phyloP scores from a whole-genome alignment of 345 rosid species.

The Erucastrum elatum region DNA sequence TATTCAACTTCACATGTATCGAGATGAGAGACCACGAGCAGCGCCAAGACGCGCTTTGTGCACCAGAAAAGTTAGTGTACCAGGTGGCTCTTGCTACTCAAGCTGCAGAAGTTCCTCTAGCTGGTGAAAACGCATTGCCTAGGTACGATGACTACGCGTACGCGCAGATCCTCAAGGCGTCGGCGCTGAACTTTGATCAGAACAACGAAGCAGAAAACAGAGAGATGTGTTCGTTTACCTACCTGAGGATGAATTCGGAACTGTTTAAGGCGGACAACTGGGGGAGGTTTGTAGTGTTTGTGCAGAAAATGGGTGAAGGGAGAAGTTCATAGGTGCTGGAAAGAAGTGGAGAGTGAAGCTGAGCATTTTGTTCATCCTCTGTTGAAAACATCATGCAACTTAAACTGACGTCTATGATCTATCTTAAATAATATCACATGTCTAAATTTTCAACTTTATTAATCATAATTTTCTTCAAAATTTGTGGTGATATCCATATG shows the following conservation, averaged over 20 bases:
- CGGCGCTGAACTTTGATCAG: constrained; percentile 55
- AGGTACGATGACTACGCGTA: constrained; percentile 73
- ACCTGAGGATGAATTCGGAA: constrained; percentile 86
- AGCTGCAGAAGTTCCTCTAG: constrained; percentile 70
- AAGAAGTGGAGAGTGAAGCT: constrained; percentile 92
- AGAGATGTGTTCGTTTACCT: constrained; percentile 97
- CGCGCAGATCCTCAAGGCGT: constrained; percentile 70
- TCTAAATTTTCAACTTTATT: too few relatives aligned
- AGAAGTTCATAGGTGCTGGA: constrained; percentile 59
- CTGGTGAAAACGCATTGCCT: constrained; percentile 93
- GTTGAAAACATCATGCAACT: too few relatives aligned
- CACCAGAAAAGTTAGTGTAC: constrained; percentile 91
- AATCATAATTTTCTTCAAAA: too few relatives aligned
- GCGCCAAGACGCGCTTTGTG: constrained; percentile 88
- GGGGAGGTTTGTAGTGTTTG: constrained; percentile 83
- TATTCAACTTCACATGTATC: constrained; percentile 94
- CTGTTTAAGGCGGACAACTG: constrained; percentile 78
- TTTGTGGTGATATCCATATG: too few relatives aligned
- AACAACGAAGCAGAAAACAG: constrained; percentile 32
- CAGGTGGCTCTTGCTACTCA: constrained; percentile 81
- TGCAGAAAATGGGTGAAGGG: constrained; percentile 92
- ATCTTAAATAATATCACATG: too few relatives aligned
- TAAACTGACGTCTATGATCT: too few relatives aligned
- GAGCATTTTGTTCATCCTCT: constrained; percentile 81
- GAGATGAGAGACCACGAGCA: constrained; percentile 98